These are phyloP conservation scores for Gynandropsis gynandra DNA, from an alignment of 345 rosid genomes.

Conservation along the genomic window DNA sequence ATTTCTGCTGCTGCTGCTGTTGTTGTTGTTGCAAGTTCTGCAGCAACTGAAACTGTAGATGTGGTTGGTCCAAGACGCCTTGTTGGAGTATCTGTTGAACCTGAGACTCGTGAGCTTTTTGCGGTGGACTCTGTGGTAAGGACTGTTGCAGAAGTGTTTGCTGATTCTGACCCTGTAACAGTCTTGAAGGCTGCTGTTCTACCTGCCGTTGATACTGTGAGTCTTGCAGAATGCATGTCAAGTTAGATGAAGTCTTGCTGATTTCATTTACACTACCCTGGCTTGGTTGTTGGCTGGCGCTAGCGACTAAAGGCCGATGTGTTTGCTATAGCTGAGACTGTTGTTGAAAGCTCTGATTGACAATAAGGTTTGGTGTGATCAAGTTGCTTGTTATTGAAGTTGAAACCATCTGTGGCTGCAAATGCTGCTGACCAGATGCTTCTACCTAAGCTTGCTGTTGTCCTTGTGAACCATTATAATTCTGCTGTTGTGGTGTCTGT, in stretches of 20 bases:
- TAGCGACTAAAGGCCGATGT: constrained; percentile 21
- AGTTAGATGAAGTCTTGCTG: constrained; percentile 45
- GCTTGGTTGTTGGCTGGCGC: constrained; percentile 11
- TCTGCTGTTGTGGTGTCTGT: constrained; percentile 19
- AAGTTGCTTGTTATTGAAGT: constrained; percentile 26
- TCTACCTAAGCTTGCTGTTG: constrained; percentile 24
- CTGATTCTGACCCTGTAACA: constrained; percentile 50
- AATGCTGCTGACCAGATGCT: constrained; percentile 25
- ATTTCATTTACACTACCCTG: constrained; percentile 27
- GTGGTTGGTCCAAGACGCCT: constrained; percentile 67
- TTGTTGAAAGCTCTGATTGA: constrained; percentile 25
- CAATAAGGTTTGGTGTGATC: constrained; percentile 18
- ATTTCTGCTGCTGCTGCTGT: constrained; percentile 52
- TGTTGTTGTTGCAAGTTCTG: constrained; percentile 76
- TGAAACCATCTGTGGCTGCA: constrained; percentile 27
- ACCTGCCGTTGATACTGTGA: constrained; percentile 48
- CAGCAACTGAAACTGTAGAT: constrained; percentile 64
- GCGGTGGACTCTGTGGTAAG: constrained; percentile 20
- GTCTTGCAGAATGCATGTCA: constrained; percentile 59
- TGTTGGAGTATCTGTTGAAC: constrained; percentile 54
- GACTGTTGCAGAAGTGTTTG: constrained; percentile 58
- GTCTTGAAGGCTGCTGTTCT: constrained; percentile 57
- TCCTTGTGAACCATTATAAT: constrained; percentile 21
- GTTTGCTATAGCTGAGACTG: constrained; percentile 22
- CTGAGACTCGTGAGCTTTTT: constrained; percentile 51